Evolutionary conservation across 2,329 filamentous ascomycete genomes (phyloP).

Genomic region (Nothophaeocryptopus gaeumannii): DNA sequence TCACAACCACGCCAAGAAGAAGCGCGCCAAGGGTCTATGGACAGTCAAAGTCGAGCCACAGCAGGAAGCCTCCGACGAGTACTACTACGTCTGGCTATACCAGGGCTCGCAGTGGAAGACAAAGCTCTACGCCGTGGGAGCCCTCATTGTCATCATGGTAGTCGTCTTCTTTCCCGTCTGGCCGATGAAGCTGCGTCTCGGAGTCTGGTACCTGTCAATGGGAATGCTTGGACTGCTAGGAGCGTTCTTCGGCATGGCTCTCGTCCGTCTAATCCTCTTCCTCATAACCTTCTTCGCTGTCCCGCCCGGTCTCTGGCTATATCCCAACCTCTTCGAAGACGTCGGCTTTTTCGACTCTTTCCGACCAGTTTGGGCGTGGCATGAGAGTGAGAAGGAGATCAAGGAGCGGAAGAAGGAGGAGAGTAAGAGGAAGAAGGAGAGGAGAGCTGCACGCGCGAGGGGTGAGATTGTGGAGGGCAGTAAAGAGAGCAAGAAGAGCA

Average conservation of each 20-base stretch:
- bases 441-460: conserved; percentile 30
- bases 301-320: conserved; percentile 92
- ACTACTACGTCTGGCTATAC: conserved; percentile 97
- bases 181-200: conserved; percentile 85
- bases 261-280: conserved; percentile 93
- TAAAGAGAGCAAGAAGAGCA: conserved; percentile 21
- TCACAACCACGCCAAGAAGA: conserved; percentile 69
- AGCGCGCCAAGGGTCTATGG: conserved; percentile 94
- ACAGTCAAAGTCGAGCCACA: conserved; percentile 94
- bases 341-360: conserved; percentile 98
- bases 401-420: conserved; percentile 40
- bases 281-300: conserved; percentile 82
- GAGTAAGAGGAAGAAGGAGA: conserved; percentile 32
- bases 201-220: conserved; percentile 97
- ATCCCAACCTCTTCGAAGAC: conserved; percentile 96
- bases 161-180: conserved; percentile 94
- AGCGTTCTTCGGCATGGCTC: conserved; percentile 95
- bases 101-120: conserved; percentile 92
- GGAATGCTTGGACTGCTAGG: conserved; percentile 85
- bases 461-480: conserved; percentile 18
- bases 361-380: conserved; percentile 95
- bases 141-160: conserved; percentile 77
- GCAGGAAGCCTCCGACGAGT: conserved; percentile 79
- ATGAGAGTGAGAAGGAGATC: conserved; percentile 52
- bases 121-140: conserved; percentile 83